phyloP scores from a whole-genome alignment of 495 filamentous ascomycete species.

The Penicillium pulvis region DNA sequence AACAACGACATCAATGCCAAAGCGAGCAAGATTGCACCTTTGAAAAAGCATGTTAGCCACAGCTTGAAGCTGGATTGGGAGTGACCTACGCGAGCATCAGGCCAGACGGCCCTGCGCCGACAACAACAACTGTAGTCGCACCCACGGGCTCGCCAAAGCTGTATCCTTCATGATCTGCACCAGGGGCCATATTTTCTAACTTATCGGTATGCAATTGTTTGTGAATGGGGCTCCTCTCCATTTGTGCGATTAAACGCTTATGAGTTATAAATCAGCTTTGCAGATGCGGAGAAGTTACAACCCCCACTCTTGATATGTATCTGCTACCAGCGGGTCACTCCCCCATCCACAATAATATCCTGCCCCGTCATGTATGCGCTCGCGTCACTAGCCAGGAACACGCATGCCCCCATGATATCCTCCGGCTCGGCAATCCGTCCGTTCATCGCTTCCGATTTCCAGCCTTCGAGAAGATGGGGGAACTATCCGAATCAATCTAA shows the following conservation, averaged over 20 bases:
- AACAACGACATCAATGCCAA: conserved; percentile 67
- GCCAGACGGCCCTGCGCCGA: conserved; percentile 71
- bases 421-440: conserved; percentile 71
- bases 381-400: conserved; percentile 80
- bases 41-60: conserved; percentile 1
- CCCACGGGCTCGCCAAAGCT: conserved; percentile 16
- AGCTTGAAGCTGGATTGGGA: neutral
- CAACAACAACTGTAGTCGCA: conserved; percentile 58
- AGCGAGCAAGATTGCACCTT: conserved; percentile 65
- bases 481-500: conserved; percentile 44
- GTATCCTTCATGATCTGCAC: conserved; percentile 30
- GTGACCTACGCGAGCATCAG: conserved; percentile 65
- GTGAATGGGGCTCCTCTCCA: neutral
- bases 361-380: conserved; percentile 79
- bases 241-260: neutral
- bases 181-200: conserved; percentile 30
- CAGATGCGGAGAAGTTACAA: conserved; percentile 19
- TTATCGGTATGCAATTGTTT: conserved; percentile 1
- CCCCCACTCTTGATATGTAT: conserved; percentile 28
- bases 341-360: conserved; percentile 60
- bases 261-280: conserved; percentile 11
- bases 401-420: conserved; percentile 79
- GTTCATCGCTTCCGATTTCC: conserved; percentile 75
- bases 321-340: conserved; percentile 35
- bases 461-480: conserved; percentile 69